Base-by-base conservation (phyloP, 2,329 filamentous ascomycete genomes). In the Talaromyces sp. region DNA sequence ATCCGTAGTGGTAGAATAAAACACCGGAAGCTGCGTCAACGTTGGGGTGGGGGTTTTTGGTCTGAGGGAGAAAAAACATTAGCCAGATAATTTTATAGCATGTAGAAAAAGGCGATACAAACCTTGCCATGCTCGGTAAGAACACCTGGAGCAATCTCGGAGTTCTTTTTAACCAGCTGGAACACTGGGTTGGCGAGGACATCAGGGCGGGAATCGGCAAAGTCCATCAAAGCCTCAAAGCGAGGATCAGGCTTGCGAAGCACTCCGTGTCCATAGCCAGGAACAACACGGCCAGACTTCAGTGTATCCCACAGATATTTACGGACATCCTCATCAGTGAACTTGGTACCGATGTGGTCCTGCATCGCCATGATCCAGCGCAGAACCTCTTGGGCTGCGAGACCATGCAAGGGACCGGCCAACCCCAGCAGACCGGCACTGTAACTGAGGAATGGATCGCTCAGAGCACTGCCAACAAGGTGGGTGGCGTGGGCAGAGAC, bases 301-400 rank as follows among this genome's bases (percentile, higher is more conserved):
- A 97, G 86, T 0, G 92, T 95, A 7, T 84, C 82, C 93, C 93
- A 97, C 55, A 97, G 86, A 76, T 97, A 97, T 66, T 89, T 84
- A 62, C 86, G 88, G 60, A 99, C 88, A 63, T 96, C 90, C 60
- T 89, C 78, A 60, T 94, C 88, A 4, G 83, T 86, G 79, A 93
- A 93, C 49, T 82, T 82, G 46, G 81, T 80, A 54, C 91, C 91
- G 57, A 99, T 93, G 62, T 85, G 78, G 41, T 92, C 86, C 79
- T 96, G 89, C 94, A 99, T 97, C 74, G 96, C 89, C 50, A 97
- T 75, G 66, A 97, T 95, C 90, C 92, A 99, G 69, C 94, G 89
- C 57, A 99, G 86, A 33, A 97, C 94, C 73, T 99, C 94, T 75
- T 99, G 94, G 6, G 94, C 94, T 45, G 94, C 94, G 54, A 99